Percentiles rank a stretch among this genome's conserved stretches.
Conservation (phyloP, 257 asterid species). For the Coffea canephora region DNA sequence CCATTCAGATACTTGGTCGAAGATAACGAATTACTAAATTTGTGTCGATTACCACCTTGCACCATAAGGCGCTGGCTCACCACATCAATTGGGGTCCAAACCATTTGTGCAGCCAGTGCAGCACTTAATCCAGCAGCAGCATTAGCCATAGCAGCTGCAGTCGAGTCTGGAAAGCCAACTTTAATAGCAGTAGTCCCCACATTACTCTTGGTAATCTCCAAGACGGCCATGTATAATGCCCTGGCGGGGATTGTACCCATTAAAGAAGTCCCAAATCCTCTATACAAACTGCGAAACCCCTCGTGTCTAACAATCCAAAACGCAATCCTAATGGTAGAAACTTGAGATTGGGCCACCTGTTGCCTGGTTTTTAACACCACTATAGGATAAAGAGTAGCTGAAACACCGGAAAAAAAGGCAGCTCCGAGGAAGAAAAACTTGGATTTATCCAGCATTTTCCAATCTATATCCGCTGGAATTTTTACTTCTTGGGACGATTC, state of each 20-base stretch:
- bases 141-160: slow-evolving; percentile 56
- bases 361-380: slow-evolving; percentile 76
- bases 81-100: slow-evolving; percentile 83
- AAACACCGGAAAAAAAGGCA: slow-evolving; percentile 70
- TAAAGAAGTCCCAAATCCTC: slow-evolving; percentile 75
- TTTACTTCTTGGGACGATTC: slow-evolving; percentile 43
- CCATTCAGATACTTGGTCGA: slow-evolving; percentile 48
- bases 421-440: slow-evolving; percentile 79
- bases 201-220: slow-evolving; percentile 74
- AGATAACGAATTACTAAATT: slow-evolving; percentile 23
- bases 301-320: slow-evolving; percentile 49
- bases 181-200: slow-evolving; percentile 48
- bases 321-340: slow-evolving; percentile 46
- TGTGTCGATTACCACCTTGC: slow-evolving; percentile 33
- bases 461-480: slow-evolving; percentile 64
- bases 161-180: slow-evolving; percentile 54
- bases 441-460: slow-evolving; percentile 75
- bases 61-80: slow-evolving; percentile 83
- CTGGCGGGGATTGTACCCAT: slow-evolving; percentile 81
- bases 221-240: slow-evolving; percentile 69
- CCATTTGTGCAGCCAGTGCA: slow-evolving; percentile 64
- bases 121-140: slow-evolving; percentile 80
- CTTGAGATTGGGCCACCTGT: slow-evolving; percentile 60
- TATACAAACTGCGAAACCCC: slow-evolving; percentile 63
- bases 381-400: slow-evolving; percentile 59